Conservation (phyloP, 139 green algal species). For the Edaphochlamys debaryana region DNA sequence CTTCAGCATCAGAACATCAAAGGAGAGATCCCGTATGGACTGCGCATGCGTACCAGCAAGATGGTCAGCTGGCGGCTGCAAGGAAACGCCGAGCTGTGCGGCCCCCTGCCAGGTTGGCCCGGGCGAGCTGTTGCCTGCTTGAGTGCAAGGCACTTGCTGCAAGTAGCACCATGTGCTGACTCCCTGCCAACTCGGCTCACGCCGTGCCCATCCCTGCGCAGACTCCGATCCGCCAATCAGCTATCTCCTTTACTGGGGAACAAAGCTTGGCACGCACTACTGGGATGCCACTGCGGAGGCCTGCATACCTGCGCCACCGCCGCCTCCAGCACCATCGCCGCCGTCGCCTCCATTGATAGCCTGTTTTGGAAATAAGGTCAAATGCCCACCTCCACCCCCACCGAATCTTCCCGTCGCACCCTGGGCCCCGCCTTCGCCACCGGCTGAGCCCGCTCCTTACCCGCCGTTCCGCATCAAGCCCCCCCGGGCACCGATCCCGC, state of each 20-base stretch:
- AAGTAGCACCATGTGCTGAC: not conserved
- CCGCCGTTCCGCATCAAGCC: no score
- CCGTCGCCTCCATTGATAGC: no score
- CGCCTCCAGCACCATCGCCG: no score
- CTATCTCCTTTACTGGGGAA: not conserved
- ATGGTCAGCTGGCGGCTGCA: conserved; percentile 1
- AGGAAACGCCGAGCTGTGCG: not conserved
- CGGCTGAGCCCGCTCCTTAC: no score
- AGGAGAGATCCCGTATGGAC: not conserved
- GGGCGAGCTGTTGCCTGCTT: not conserved
- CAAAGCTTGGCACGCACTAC: not conserved
- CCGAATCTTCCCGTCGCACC: no score
- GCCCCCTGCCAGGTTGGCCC: not conserved
- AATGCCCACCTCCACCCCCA: no score
- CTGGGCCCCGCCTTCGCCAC: no score
- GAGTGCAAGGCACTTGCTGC: no score
- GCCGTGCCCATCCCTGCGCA: not conserved
- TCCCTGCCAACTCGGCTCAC: no score
- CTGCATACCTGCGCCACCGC: no score
- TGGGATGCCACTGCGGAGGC: not conserved
- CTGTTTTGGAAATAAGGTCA: no score
- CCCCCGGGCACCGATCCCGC: no score
- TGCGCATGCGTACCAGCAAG: not conserved
- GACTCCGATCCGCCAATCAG: not conserved
- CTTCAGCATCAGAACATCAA: not conserved